phyloP scores from a whole-genome alignment of 371 early-diverging fungal genomes.

The Smittium culicis region DNA sequence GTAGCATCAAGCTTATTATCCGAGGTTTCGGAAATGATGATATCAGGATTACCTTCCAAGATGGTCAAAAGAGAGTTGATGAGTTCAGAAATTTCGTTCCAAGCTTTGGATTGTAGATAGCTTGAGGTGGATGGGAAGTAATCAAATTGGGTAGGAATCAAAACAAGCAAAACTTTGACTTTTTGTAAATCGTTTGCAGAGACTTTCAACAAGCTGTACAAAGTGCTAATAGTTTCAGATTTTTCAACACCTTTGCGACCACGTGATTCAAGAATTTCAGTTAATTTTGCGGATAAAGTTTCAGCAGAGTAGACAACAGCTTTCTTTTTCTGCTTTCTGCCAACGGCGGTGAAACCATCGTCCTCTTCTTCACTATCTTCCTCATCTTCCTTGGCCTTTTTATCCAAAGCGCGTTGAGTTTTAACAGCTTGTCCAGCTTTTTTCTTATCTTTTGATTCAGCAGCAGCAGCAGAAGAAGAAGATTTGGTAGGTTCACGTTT shows the following conservation, averaged over 20 bases:
- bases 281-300: slow-evolving; percentile 63
- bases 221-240: slow-evolving; percentile 49
- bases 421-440: slow-evolving; percentile 26
- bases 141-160: slow-evolving; percentile 89
- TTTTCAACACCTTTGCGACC: slow-evolving; percentile 93
- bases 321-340: slow-evolving; percentile 57
- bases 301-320: slow-evolving; percentile 46
- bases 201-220: slow-evolving; percentile 49
- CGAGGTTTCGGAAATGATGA: slow-evolving; percentile 41
- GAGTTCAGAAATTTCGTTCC: slow-evolving; percentile 62
- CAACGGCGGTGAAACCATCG: slow-evolving; percentile 75
- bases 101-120: slow-evolving; percentile 57
- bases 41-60: slow-evolving; percentile 51
- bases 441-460: slow-evolving; percentile 21
- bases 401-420: slow-evolving; percentile 39
- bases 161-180: slow-evolving; percentile 66
- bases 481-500: slow-evolving; percentile 9
- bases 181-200: slow-evolving; percentile 66
- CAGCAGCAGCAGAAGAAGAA: not conserved
- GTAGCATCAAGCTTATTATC: slow-evolving; percentile 34
- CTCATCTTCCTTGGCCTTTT: slow-evolving; percentile 29
- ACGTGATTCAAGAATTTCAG: slow-evolving; percentile 66
- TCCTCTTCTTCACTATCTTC: slow-evolving; percentile 30
- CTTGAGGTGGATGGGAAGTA: slow-evolving; percentile 45
- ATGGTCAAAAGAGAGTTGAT: slow-evolving; percentile 56